Evolutionary conservation across 2,329 filamentous ascomycete genomes (phyloP), one percentile per base, ranked within the genome.

Genomic region (Penicillium janthinellum): DNA sequence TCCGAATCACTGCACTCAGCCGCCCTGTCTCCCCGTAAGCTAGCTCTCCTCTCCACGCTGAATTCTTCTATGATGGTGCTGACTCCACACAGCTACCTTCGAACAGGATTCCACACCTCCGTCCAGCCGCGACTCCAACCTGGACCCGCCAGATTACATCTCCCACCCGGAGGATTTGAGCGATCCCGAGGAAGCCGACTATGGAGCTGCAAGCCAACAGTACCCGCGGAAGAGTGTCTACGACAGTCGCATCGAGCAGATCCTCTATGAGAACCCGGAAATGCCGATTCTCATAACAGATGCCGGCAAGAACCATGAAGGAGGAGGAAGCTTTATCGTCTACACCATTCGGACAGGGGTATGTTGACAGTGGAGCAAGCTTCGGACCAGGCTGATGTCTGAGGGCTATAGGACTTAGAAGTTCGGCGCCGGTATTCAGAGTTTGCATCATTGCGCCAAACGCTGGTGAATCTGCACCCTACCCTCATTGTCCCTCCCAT

Each of bases 311-410:
- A 97, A 94, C 77, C 80, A 88, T 63, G 94, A 98, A 76, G 93
- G 90, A 66, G 92, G 92, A 57, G 92, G 93, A 15, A 89, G 91
- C 78, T 97, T 91, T 73, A 99, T 99, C 70, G 93, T 96, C 38
- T 99, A 99, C 78, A 97, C 94, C 11, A 98, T 99, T 71, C 86
- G 91, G 65, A 98, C 95, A 42, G 94, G 92, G 52, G 93, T 96
- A 88, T 54, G 25, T 42, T 31, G 12, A 38, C 15, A 48, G 56
- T 38, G 45, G 8, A 12, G 20, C 15, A 35, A 25, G 47, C 42
- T 56, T 39, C 5, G 38, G 31, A 45, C 54, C 57, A 48, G 48
- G 50, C 62, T 59, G 37, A 65, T 56, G 11, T 8, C 10, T 54
- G 39, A 20, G 37, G 51, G 56, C 59, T 47, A n/a, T 70, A 97